Percentiles rank a stretch among this genome's conserved stretches.
Evolutionary conservation across 495 filamentous ascomycete species (phyloP).

Genomic region (Aspergillus heteromorphus): DNA sequence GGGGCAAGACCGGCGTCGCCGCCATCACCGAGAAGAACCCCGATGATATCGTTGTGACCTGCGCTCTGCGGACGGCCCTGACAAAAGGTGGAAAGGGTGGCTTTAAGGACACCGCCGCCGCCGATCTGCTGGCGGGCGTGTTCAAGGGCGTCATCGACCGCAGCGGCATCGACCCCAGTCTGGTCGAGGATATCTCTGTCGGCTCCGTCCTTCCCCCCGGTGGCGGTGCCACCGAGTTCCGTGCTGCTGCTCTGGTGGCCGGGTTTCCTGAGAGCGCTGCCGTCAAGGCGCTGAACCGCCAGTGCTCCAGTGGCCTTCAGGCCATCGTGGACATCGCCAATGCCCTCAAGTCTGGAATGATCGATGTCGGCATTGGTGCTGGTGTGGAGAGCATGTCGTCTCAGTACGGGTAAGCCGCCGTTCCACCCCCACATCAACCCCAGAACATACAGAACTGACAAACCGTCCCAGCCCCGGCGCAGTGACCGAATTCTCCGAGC

Average conservation of each 20-base stretch:
- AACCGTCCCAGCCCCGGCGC: conserved; percentile 60
- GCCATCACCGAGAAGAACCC: conserved; percentile 57
- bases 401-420: conserved; percentile 71
- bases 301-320: conserved; percentile 86
- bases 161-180: conserved; percentile 74
- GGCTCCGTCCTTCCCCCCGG: conserved; percentile 88
- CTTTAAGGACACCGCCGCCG: conserved; percentile 88
- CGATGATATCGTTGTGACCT: conserved; percentile 85
- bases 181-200: conserved; percentile 90
- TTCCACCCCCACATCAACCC: background rate
- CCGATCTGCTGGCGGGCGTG: conserved; percentile 80
- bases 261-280: conserved; percentile 82
- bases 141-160: conserved; percentile 75
- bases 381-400: conserved; percentile 97
- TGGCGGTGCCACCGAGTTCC: conserved; percentile 93
- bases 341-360: conserved; percentile 82
- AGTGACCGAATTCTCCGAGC: conserved; percentile 89
- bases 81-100: conserved; percentile 88
- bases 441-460: background rate
- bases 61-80: conserved; percentile 84
- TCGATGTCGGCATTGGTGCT: conserved; percentile 89
- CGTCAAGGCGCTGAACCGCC: conserved; percentile 81
- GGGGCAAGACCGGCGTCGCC: conserved; percentile 43
- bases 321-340: conserved; percentile 92
- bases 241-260: conserved; percentile 84